A percentile compares a stretch with the other conserved stretches of the same genome.
Conservation (phyloP, 2,329 filamentous ascomycete genomes). For the Diaporthe citriasiana region DNA sequence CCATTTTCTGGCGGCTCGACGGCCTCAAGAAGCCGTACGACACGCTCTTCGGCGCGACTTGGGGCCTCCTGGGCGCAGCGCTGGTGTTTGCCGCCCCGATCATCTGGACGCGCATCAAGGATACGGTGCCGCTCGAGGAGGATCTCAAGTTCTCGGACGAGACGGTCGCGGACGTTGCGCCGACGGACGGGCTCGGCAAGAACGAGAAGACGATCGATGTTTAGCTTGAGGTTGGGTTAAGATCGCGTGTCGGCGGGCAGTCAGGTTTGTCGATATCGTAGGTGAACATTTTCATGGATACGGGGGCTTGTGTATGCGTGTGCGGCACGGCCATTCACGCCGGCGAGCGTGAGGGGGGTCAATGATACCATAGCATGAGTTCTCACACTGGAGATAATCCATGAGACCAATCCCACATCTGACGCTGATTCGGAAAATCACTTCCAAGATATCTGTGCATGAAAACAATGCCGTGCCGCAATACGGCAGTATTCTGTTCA, state of each 20-base stretch:
- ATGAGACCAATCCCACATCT: conserved; percentile 5
- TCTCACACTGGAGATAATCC: conserved; percentile 13
- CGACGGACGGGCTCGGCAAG: conserved; percentile 43
- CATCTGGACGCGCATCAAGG: conserved; percentile 83
- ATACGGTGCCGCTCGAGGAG: conserved; percentile 84
- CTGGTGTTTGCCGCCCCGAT: conserved; percentile 84
- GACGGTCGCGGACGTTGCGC: conserved; percentile 78
- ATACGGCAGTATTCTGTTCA: background rate
- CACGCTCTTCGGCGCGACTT: conserved; percentile 78
- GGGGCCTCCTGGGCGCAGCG: conserved; percentile 81
- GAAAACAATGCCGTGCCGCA: background rate
- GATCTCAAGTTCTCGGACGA: conserved; percentile 90
- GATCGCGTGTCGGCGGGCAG: background rate
- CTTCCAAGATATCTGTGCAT: background rate
- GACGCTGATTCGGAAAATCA: background rate
- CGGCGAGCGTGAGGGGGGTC: conserved; percentile 12
- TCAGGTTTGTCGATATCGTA: background rate
- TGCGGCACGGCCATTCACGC: background rate
- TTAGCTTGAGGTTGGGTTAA: background rate
- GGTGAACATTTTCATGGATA: background rate
- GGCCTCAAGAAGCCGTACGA: conserved; percentile 73
- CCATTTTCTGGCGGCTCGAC: conserved; percentile 81
- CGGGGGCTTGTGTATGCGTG: background rate
- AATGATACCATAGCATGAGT: conserved; percentile 34
- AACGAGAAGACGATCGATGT: conserved; percentile 47